These are phyloP conservation scores for Ephemerocybe angulata DNA, from an alignment of 768 basidiomycete genomes.

Conservation along the genomic window DNA sequence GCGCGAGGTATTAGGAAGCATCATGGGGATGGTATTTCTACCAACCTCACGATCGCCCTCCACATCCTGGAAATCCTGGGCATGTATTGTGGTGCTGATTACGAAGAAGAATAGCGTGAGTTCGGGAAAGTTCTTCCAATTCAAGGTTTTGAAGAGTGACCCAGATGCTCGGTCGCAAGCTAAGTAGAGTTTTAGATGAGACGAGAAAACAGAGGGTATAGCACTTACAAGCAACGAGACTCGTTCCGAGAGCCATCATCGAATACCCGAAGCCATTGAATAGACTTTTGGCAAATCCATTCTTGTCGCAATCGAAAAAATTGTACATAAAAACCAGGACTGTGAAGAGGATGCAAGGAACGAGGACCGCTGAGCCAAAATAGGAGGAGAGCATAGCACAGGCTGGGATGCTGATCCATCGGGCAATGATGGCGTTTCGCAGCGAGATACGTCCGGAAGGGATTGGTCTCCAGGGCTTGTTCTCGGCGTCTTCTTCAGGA, in stretches of 20 bases:
- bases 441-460: slow-evolving; percentile 30
- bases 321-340: slow-evolving; percentile 25
- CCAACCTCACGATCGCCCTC: slow-evolving; percentile 39
- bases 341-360: slow-evolving; percentile 20
- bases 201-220: slow-evolving; percentile 19
- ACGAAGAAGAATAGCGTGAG: slow-evolving; percentile 20
- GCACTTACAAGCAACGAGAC: slow-evolving; percentile 16
- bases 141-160: background rate
- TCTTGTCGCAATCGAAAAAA: slow-evolving; percentile 22
- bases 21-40: slow-evolving; percentile 42
- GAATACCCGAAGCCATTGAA: slow-evolving; percentile 29
- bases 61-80: slow-evolving; percentile 44
- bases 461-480: slow-evolving; percentile 29
- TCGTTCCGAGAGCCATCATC: slow-evolving; percentile 33
- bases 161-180: background rate
- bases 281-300: slow-evolving; percentile 28
- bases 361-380: slow-evolving; percentile 13
- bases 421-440: slow-evolving; percentile 18
- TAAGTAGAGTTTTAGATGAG: background rate
- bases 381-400: slow-evolving; percentile 23
- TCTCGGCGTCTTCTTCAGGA: slow-evolving; percentile 8
- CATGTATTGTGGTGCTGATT: slow-evolving; percentile 44
- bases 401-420: slow-evolving; percentile 28
- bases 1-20: slow-evolving; percentile 35
- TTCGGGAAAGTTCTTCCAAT: slow-evolving; percentile 11